Percentiles rank a stretch among this genome's conserved stretches.
phyloP scores from a whole-genome alignment of 2,329 filamentous ascomycete genomes.

The Knufia petricola region DNA sequence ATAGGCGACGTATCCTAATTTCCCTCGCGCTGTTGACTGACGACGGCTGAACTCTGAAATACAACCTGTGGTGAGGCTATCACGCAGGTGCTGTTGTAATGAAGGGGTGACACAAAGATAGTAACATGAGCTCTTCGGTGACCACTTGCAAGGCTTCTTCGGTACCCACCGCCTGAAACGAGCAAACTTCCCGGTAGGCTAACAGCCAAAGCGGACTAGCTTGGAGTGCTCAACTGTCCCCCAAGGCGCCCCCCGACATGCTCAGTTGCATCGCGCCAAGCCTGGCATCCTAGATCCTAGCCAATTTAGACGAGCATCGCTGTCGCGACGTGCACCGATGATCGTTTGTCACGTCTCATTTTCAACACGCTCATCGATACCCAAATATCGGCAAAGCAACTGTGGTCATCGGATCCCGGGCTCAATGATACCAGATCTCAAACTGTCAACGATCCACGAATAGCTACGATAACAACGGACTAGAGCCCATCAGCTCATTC shows the following conservation, averaged over 20 bases:
- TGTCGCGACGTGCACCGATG: constrained; percentile 3
- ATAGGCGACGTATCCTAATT: neutral
- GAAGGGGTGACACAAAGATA: constrained; percentile 3
- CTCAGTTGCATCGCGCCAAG: neutral
- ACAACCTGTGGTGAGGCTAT: too few relatives aligned
- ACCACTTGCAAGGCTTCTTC: neutral
- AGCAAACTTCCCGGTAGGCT: neutral
- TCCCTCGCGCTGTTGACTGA: too few relatives aligned
- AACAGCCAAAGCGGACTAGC: neutral
- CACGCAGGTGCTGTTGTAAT: neutral
- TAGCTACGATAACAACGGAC: too few relatives aligned
- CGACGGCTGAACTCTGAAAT: too few relatives aligned
- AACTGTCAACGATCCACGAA: too few relatives aligned
- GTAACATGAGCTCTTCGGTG: neutral
- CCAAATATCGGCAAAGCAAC: too few relatives aligned
- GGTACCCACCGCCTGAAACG: neutral
- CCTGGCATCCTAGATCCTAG: neutral
- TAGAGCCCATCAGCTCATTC: too few relatives aligned
- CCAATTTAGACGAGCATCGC: neutral
- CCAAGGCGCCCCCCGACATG: neutral
- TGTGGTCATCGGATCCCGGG: too few relatives aligned
- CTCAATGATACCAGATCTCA: too few relatives aligned
- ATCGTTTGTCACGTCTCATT: neutral
- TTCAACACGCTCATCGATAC: neutral
- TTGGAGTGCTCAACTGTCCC: neutral